These are phyloP conservation scores for Uncinocarpus reesii DNA, from an alignment of 2,329 filamentous ascomycete genomes.

Conservation along the genomic window DNA sequence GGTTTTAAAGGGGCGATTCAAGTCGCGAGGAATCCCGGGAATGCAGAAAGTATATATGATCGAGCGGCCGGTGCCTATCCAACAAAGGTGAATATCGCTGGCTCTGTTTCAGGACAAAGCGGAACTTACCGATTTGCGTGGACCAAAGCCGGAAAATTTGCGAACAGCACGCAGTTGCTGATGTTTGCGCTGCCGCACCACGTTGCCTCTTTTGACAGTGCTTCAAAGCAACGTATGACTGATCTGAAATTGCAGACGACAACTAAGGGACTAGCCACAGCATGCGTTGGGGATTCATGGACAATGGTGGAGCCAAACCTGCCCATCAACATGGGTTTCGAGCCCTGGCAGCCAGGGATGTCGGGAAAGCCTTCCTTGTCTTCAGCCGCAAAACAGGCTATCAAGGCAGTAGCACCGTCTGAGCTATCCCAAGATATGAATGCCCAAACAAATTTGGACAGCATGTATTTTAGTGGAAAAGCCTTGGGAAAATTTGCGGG, in stretches of 20 bases:
- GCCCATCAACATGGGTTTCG: conserved; percentile 63
- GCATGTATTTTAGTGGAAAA: conserved; percentile 91
- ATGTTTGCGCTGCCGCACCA: conserved; percentile 91
- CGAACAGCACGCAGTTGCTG: conserved; percentile 49
- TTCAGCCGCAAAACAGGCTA: conserved; percentile 46
- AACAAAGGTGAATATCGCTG: conserved; percentile 53
- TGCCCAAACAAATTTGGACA: conserved; percentile 63
- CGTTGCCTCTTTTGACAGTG: conserved; percentile 57
- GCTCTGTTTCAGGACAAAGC: conserved; percentile 43
- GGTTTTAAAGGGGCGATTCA: conserved; percentile 73
- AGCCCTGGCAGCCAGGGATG: conserved; percentile 57
- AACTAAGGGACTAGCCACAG: conserved; percentile 71
- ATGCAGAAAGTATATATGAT: conserved; percentile 60
- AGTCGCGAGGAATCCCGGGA: conserved; percentile 62
- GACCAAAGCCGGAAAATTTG: conserved; percentile 55
- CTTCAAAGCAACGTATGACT: conserved; percentile 42
- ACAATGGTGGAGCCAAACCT: conserved; percentile 66
- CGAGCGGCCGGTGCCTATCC: conserved; percentile 65
- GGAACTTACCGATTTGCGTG: conserved; percentile 68
- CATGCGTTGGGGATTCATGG: conserved; percentile 63
- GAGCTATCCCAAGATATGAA: conserved; percentile 70
- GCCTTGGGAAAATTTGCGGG: conserved; percentile 66
- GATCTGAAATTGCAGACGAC: conserved; percentile 61
- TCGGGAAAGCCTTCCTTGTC: conserved; percentile 34
- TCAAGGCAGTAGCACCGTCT: conserved; percentile 53